These are phyloP conservation scores for Penicillium psychrosexuale DNA, from an alignment of 2,329 filamentous ascomycete species.

Conservation along the genomic window DNA sequence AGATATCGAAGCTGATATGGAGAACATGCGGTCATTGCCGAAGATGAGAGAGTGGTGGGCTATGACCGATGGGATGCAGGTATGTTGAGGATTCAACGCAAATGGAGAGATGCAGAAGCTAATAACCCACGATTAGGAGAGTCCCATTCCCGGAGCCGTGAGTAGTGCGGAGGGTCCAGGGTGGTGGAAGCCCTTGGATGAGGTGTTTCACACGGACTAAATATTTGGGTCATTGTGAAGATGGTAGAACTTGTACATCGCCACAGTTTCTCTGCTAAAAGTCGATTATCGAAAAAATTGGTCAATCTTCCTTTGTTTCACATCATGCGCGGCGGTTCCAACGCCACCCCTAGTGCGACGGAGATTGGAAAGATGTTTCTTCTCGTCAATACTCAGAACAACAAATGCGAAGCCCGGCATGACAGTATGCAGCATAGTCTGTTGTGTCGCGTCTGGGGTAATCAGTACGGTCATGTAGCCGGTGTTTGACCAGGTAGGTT, in stretches of 20 bases:
- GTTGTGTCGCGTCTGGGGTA: conserved; percentile 1
- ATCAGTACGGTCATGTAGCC: conserved; percentile 56
- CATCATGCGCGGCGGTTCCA: conserved; percentile 72
- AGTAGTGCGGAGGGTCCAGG: conserved; percentile 35
- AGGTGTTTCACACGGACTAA: conserved; percentile 35
- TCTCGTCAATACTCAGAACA: conserved; percentile 64
- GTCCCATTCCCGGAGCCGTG: conserved; percentile 31
- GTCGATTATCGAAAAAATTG: conserved; percentile 59
- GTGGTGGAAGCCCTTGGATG: conserved; percentile 38
- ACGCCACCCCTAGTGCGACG: conserved; percentile 80
- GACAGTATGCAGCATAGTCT: neutral
- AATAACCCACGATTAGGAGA: conserved; percentile 24
- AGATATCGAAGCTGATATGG: conserved; percentile 72
- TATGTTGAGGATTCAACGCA: conserved; percentile 6
- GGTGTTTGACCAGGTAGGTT: conserved; percentile 64
- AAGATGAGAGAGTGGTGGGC: conserved; percentile 76
- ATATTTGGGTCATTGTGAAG: neutral
- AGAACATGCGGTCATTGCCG: conserved; percentile 67
- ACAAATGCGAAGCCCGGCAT: conserved; percentile 12
- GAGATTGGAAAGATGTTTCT: conserved; percentile 67
- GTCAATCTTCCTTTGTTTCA: conserved; percentile 70
- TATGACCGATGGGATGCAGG: conserved; percentile 76
- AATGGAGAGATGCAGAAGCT: neutral
- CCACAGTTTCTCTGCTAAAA: neutral
- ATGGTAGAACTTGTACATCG: conserved; percentile 4